Base-by-base conservation (phyloP, 2,329 filamentous ascomycete species). In the Fusarium sp. region DNA sequence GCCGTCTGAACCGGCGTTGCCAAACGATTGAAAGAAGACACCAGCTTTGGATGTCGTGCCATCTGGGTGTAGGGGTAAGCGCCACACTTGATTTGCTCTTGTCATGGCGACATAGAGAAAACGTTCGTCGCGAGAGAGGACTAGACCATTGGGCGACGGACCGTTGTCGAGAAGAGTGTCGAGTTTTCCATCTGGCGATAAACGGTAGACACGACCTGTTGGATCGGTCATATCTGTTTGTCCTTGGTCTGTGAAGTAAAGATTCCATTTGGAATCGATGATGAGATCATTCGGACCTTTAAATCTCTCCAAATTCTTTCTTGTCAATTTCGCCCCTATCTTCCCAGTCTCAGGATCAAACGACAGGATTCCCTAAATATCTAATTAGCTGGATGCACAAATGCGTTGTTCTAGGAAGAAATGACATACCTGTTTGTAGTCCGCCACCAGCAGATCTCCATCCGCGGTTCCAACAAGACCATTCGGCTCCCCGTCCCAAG, bases 221-320 rank as follows among this genome's bases (percentile, higher is more conserved):
- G 68, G 80, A 25, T 82, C 81, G 1, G 78, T 80, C 70, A 82
- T 76, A 6, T 80, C 79, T 0, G 80, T 82, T 47, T 82, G 80
- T 0, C 81, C 80, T 67, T 82, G 81, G 41, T 82, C 80, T 2
- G 81, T 82, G 35, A 82, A 82, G 68, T 81, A 82, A 5, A 82
- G 61, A 27, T 79, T 77, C 5, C 73, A 70, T 15, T 75, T 73
- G 0, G 77, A 79, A 27, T 79, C 78, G 6, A 81, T 48, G 17
- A 81, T 76, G 2, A 82, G 66, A 52, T 82, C 80, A 47, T 82
- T 82, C 0, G 77, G 77, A 0, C 80, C 80, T 53, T 82, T 82
- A 70, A 82, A 82, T 6, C 79, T 73, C 45, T 82, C 80, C 1
- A 82, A 73, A 41, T 82, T 78, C 45, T 73, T 74, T n/a, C 76